Conservation (phyloP, 331 rosid species). For the Acacia concinna region DNA sequence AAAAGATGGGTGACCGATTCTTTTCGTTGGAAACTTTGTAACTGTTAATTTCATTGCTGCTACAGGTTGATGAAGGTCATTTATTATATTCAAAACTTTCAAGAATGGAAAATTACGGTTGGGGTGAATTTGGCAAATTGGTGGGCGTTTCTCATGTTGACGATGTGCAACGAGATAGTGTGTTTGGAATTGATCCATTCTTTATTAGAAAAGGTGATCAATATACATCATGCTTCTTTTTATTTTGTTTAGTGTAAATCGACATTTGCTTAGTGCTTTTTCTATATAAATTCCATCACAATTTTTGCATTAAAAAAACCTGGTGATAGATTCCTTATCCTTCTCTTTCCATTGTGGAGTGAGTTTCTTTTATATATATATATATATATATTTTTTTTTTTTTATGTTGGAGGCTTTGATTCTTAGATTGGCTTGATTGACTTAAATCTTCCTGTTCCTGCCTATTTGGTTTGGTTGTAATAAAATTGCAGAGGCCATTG, state of each 20-base stretch:
- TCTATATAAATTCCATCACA: not conserved
- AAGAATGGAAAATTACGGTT: conserved; percentile 51
- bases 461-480: not conserved
- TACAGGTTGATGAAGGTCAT: conserved; percentile 48
- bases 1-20: not conserved
- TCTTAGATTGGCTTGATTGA: not conserved
- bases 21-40: conserved; percentile 3
- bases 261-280: not conserved
- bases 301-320: not conserved
- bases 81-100: conserved; percentile 40
- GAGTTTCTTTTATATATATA: not conserved
- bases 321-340: not conserved
- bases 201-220: conserved; percentile 70
- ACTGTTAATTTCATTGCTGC: conserved; percentile 18
- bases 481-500: not conserved
- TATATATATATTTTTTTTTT: too few species aligned
- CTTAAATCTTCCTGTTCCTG: not conserved
- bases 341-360: not conserved
- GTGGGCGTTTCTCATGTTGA: conserved; percentile 35
- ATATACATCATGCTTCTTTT: not conserved
- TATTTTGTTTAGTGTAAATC: not conserved
- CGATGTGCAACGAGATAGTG: conserved; percentile 40
- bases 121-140: conserved; percentile 47
- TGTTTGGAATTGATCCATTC: conserved; percentile 78
- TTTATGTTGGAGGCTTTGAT: not conserved